Base-by-base conservation (phyloP, 768 basidiomycete genomes). In the Leucogyrophana mollusca region DNA sequence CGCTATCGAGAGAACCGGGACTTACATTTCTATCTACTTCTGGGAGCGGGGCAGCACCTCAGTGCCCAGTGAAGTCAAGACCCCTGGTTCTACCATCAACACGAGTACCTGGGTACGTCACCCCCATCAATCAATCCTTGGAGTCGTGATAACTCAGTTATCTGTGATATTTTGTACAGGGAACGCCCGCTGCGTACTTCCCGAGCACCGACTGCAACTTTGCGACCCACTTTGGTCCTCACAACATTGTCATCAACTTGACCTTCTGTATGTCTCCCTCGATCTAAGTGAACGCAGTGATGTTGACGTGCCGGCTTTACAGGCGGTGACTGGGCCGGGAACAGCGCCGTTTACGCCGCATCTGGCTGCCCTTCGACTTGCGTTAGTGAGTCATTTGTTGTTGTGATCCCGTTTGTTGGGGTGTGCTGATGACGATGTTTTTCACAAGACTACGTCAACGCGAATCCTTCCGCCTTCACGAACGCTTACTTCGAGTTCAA, bases 131-230 rank as follows among this genome's bases (percentile, higher is more conserved):
- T 22, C 16, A 47, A 14, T 11, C 13, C 7, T n/a, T 17, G 18
- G n/a, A n/a, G n/a, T n/a, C n/a, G 37, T 18, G 37, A 9, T 20
- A 18, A 9, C 9, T 39, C 37, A 39, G 9, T 20, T 9, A 20
- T 9, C 37, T 9, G 13, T 11, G 9, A 9, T 14, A 9, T 30
- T 6, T 13, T 13, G 13, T 30, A 30, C 49, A 79, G 79, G 80
- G 83, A 4, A 74, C 66, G 0, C 83, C 83, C 4, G 56, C 62
- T 4, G 84, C 82, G 4, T 69, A 68, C 57, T 85, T 85, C 66
- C 82, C 82, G 4, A 73, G 68, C 56, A 78, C 71, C 3, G 67
- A 70, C 41, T 88, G 85, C 57, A 68, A 81, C 50, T 70, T 87
- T 34, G 55, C 67, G 45, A 61, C 67, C 45, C 63, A 77, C 45